These are phyloP conservation scores for Xenoacremonium recifei DNA, from an alignment of 2,329 filamentous ascomycete species.

Conservation along the genomic window DNA sequence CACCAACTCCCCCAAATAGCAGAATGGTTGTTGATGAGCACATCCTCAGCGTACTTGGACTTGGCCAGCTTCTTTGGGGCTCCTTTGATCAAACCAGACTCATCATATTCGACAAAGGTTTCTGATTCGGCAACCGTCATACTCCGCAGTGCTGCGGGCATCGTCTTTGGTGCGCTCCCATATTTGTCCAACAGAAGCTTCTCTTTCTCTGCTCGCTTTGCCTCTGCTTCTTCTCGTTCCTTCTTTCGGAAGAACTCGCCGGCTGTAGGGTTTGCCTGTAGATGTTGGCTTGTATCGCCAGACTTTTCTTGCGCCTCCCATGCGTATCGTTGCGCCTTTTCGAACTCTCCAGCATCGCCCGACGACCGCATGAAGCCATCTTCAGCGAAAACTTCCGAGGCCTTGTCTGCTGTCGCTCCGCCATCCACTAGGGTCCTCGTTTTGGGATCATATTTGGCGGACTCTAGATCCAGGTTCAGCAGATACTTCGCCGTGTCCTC, in stretches of 20 bases:
- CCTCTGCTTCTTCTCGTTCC: constrained; percentile 70
- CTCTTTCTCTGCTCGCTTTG: constrained; percentile 64
- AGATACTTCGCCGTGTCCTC: constrained; percentile 98
- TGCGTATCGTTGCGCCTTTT: constrained; percentile 82
- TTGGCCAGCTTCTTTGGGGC: constrained; percentile 71
- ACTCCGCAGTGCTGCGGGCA: constrained; percentile 62
- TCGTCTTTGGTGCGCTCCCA: constrained; percentile 54
- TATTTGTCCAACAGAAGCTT: constrained; percentile 80
- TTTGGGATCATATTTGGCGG: constrained; percentile 96
- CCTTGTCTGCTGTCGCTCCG: constrained; percentile 76
- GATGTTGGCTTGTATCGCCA: constrained; percentile 76
- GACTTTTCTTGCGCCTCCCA: constrained; percentile 92
- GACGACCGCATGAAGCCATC: constrained; percentile 88
- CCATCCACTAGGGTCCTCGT: constrained; percentile 87
- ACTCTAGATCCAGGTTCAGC: constrained; percentile 90
- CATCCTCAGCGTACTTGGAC: constrained; percentile 90
- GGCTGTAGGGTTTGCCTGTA: constrained; percentile 95
- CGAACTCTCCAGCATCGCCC: constrained; percentile 91
- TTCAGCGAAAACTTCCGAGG: constrained; percentile 81
- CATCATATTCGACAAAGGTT: constrained; percentile 90
- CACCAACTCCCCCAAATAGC: constrained; percentile 98
- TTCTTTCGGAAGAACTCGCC: constrained; percentile 83
- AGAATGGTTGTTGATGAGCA: constrained; percentile 86
- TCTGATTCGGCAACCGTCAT: constrained; percentile 78
- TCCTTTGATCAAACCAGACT: constrained; percentile 87